These are phyloP conservation scores for Lecanicillium sp. DNA, from an alignment of 2,329 filamentous ascomycete species.

Conservation along the genomic window DNA sequence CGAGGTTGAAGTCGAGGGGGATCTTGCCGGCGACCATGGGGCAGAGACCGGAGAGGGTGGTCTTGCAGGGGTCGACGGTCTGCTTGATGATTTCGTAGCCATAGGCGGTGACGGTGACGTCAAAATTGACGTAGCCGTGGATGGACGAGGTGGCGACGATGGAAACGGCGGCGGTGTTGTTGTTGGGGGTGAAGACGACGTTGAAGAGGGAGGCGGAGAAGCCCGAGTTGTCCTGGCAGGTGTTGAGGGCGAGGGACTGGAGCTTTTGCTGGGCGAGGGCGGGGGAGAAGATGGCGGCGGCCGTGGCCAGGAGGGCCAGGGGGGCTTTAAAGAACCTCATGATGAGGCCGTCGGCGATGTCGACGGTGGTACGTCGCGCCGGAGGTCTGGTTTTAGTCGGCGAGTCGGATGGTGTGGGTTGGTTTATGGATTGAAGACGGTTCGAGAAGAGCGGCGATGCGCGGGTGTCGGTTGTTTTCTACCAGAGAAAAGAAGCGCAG, in stretches of 20 bases:
- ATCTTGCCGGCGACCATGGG: constrained; percentile 86
- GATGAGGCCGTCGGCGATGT: constrained; percentile 17
- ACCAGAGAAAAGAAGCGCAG: constrained; percentile 12
- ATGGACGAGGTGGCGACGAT: constrained; percentile 79
- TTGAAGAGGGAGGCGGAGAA: constrained; percentile 89
- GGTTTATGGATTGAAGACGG: not conserved
- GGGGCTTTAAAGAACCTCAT: constrained; percentile 45
- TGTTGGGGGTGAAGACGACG: constrained; percentile 70
- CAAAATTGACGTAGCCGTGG: constrained; percentile 72
- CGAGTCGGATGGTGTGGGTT: not conserved
- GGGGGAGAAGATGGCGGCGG: constrained; percentile 39
- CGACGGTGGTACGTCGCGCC: too few relatives aligned
- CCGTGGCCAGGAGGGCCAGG: constrained; percentile 39
- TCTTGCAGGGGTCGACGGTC: constrained; percentile 69
- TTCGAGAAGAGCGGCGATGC: not conserved
- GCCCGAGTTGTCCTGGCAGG: constrained; percentile 76
- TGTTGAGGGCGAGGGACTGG: constrained; percentile 74
- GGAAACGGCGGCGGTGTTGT: constrained; percentile 65
- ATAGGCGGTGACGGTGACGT: constrained; percentile 73
- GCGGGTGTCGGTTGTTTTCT: constrained; percentile 1
- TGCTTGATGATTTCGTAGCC: constrained; percentile 66
- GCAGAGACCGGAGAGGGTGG: constrained; percentile 69
- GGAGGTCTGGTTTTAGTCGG: not conserved
- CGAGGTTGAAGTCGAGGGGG: constrained; percentile 64
- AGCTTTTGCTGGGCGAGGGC: constrained; percentile 61